Base-by-base conservation (phyloP, 2,329 filamentous ascomycete species). In the Diaporthe nobilis region DNA sequence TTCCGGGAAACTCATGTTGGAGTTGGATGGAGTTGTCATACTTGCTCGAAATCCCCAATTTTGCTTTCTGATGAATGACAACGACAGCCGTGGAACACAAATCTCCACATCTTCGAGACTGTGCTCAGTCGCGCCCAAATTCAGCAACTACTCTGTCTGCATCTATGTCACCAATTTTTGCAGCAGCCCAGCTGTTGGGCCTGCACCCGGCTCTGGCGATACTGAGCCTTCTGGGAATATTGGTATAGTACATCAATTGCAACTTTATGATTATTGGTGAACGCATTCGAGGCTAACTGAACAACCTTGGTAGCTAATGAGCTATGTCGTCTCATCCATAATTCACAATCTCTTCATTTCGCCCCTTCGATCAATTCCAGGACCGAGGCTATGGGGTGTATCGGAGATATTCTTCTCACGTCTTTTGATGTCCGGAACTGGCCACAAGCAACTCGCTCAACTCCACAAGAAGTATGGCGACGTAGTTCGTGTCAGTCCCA, bases 261-360 rank as follows among this genome's bases (percentile, higher is more conserved):
- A 1, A 25, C 4, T 49, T 49, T 49, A 0, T 22, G 2, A 49
- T 8, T 8, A 10, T 49, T 49, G 5, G 15, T n/a, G 20, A 8
- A 49, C 8, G 12, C 22, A 53, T 8, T 53, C 51, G 6, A 53
- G n/a, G 51, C 51, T 53, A 53, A 53, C 7, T 13, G 6, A 7
- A 15, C 4, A 9, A 28, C 4, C 22, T 25, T 15, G 22, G 8
- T 8, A 74, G 72, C 13, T 71, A 2, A 44, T 28, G 28, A 55
- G 53, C n/a, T 74, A 61, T 20, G 34, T 39, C 3, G 25, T 37
- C 34, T 71, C 57, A 8, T 71, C 53, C 44, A 12, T 74, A 13
- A 39, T 76, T 20, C 68, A 76, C 37, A 76, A 73, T 34, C 71
- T 76, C 61, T 76, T 73, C 42, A 25, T 76, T 8, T 60, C 58